A percentile compares a stretch with the other conserved stretches of the same genome.
Evolutionary conservation across 1,284 basidiomycete species (phyloP).

Genomic region (Leccinum griseonigrum): DNA sequence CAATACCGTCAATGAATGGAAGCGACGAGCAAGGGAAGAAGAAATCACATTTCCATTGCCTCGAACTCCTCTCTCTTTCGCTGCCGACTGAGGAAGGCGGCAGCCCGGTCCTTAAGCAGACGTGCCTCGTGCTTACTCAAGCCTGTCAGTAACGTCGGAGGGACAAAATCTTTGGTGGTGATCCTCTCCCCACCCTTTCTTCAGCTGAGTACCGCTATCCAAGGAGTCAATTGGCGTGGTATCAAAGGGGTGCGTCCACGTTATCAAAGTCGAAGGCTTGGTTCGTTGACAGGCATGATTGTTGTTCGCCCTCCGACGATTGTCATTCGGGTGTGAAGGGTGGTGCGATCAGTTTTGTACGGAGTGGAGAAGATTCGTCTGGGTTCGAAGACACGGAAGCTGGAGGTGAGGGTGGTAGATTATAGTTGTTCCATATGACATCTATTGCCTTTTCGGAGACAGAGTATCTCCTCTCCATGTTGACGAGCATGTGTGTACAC

Average conservation of each 20-base stretch:
- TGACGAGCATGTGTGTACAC: no score
- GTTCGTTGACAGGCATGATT: slow-evolving; percentile 62
- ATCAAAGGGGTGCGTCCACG: slow-evolving; percentile 30
- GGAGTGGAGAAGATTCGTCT: slow-evolving; percentile 46
- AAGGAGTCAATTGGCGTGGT: slow-evolving; percentile 28
- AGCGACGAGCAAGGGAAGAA: slow-evolving; percentile 21
- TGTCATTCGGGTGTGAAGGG: slow-evolving; percentile 44
- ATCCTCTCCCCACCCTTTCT: slow-evolving; percentile 61
- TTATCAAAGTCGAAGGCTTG: slow-evolving; percentile 64
- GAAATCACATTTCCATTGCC: slow-evolving; percentile 74
- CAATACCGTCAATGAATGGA: slow-evolving; percentile 18
- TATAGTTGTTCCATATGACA: slow-evolving; percentile 46
- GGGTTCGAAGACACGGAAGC: slow-evolving; percentile 43
- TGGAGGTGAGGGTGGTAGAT: slow-evolving; percentile 51
- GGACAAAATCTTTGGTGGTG: slow-evolving; percentile 79
- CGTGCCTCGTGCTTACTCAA: slow-evolving; percentile 88
- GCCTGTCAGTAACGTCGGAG: slow-evolving; percentile 78
- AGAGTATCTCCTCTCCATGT: slow-evolving; percentile 15
- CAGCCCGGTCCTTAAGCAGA: slow-evolving; percentile 88
- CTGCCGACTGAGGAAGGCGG: slow-evolving; percentile 86
- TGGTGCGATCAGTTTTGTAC: slow-evolving; percentile 49
- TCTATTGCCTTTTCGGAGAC: slow-evolving; percentile 40
- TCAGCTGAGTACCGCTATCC: slow-evolving; percentile 28
- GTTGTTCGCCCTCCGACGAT: slow-evolving; percentile 43
- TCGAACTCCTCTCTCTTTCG: slow-evolving; percentile 92